Conservation (phyloP, 768 basidiomycete species). For the Russula emetica region DNA sequence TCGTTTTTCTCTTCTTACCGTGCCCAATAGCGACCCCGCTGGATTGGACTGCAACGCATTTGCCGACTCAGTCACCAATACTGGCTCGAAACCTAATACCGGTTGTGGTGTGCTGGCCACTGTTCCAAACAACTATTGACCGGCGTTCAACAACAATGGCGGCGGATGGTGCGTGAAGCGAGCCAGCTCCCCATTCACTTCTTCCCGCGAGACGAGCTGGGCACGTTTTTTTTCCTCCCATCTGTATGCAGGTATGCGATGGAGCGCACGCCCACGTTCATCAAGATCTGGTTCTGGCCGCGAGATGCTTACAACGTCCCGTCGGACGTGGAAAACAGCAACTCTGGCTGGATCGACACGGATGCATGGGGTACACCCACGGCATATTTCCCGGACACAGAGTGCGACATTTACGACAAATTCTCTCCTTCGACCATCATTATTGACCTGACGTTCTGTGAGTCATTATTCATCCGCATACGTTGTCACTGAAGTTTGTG, state of each 20-base stretch:
- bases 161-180: constrained; percentile 53
- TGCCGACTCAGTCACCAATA: constrained; percentile 33
- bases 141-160: constrained; percentile 52
- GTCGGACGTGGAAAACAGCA: constrained; percentile 38
- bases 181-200: neutral
- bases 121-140: constrained; percentile 48
- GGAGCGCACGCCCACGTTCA: constrained; percentile 51
- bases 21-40: constrained; percentile 32
- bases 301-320: constrained; percentile 44
- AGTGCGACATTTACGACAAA: constrained; percentile 52
- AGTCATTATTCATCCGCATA: constrained; percentile 27
- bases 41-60: constrained; percentile 49
- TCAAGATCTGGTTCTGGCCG: constrained; percentile 73
- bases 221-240: neutral
- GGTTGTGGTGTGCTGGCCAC: constrained; percentile 51
- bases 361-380: constrained; percentile 54
- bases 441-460: constrained; percentile 67
- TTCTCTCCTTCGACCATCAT: constrained; percentile 60
- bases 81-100: constrained; percentile 35
- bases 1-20: neutral
- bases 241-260: constrained; percentile 51
- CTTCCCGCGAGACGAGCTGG: neutral
- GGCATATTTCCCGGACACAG: constrained; percentile 57
- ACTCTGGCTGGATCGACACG: constrained; percentile 44
- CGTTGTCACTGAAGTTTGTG: neutral